Conservation (phyloP, 1,284 basidiomycete genomes). For the Leccinum angustisporum region DNA sequence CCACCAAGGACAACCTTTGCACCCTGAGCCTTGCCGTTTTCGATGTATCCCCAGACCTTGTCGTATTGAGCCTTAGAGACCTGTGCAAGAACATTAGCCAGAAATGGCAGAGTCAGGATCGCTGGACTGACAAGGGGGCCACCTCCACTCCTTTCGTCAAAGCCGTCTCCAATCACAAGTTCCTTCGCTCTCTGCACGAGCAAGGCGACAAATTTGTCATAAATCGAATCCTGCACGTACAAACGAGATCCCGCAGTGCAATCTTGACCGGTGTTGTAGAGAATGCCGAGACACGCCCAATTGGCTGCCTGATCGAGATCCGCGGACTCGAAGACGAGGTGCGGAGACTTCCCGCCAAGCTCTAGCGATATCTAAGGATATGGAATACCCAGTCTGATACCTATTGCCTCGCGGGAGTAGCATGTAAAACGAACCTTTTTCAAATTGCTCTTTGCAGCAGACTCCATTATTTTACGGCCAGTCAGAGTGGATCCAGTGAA, state of each 20-base stretch:
- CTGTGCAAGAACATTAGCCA: slow-evolving; percentile 36
- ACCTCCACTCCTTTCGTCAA: slow-evolving; percentile 70
- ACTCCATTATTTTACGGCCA: slow-evolving; percentile 90
- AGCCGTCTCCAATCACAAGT: slow-evolving; percentile 77
- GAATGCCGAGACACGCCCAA: slow-evolving; percentile 82
- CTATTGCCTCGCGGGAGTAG: slow-evolving; percentile 26
- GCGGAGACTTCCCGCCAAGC: slow-evolving; percentile 94
- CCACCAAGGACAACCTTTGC: slow-evolving; percentile 83
- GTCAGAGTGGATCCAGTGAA: slow-evolving; percentile 85
- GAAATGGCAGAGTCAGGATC: slow-evolving; percentile 4
- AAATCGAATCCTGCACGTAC: slow-evolving; percentile 82
- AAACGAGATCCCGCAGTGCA: slow-evolving; percentile 87
- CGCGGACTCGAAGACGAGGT: slow-evolving; percentile 80
- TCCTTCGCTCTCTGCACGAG: slow-evolving; percentile 69
- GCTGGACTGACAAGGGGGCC: slow-evolving; percentile 71
- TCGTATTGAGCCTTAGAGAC: slow-evolving; percentile 87
- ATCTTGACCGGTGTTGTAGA: slow-evolving; percentile 84
- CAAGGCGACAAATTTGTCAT: slow-evolving; percentile 77
- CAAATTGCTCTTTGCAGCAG: slow-evolving; percentile 90
- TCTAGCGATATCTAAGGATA: slow-evolving; percentile 80
- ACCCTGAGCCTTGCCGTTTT: slow-evolving; percentile 82
- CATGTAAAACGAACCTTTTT: slow-evolving; percentile 62
- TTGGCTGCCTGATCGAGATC: slow-evolving; percentile 85
- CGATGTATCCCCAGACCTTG: slow-evolving; percentile 87
- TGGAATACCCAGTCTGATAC: slow-evolving; percentile 10